phyloP scores from a whole-genome alignment of 495 filamentous ascomycete genomes.

The Penicillium longicatenatum region DNA sequence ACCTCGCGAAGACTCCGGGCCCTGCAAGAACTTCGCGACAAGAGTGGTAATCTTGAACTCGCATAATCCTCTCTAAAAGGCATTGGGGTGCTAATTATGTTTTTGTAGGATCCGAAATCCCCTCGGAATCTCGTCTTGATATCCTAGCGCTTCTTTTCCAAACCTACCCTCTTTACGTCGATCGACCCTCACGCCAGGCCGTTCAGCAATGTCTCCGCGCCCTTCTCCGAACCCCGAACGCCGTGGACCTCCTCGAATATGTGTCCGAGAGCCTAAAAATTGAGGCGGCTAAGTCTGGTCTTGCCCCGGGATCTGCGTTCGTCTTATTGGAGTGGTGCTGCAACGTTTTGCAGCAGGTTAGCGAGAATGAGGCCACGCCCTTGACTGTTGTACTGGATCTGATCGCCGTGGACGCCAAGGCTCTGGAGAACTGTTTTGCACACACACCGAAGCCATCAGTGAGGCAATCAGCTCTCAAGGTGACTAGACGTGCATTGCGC shows the following conservation, averaged over 20 bases:
- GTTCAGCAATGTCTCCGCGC: slow-evolving; percentile 73
- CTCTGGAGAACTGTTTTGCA: slow-evolving; percentile 75
- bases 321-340: slow-evolving; percentile 91
- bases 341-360: slow-evolving; percentile 64
- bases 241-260: slow-evolving; percentile 54
- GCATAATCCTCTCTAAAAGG: neutral
- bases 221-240: slow-evolving; percentile 56
- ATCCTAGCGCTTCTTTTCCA: slow-evolving; percentile 74
- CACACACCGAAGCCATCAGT: slow-evolving; percentile 58
- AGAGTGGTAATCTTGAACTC: slow-evolving; percentile 37
- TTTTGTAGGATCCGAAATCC: slow-evolving; percentile 35
- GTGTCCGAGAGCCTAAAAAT: slow-evolving; percentile 57
- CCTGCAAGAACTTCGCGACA: slow-evolving; percentile 52
- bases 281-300: slow-evolving; percentile 71
- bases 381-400: slow-evolving; percentile 66
- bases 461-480: slow-evolving; percentile 65
- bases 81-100: slow-evolving; percentile 13
- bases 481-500: slow-evolving; percentile 73
- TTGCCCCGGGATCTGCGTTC: slow-evolving; percentile 79
- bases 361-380: slow-evolving; percentile 55
- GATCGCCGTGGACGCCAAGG: slow-evolving; percentile 61
- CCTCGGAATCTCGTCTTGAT: slow-evolving; percentile 35
- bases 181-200: slow-evolving; percentile 78
- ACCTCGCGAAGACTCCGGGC: slow-evolving; percentile 48
- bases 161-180: slow-evolving; percentile 84